Conservation (phyloP, 1,284 basidiomycete species). For the Phylloporus sp. region DNA sequence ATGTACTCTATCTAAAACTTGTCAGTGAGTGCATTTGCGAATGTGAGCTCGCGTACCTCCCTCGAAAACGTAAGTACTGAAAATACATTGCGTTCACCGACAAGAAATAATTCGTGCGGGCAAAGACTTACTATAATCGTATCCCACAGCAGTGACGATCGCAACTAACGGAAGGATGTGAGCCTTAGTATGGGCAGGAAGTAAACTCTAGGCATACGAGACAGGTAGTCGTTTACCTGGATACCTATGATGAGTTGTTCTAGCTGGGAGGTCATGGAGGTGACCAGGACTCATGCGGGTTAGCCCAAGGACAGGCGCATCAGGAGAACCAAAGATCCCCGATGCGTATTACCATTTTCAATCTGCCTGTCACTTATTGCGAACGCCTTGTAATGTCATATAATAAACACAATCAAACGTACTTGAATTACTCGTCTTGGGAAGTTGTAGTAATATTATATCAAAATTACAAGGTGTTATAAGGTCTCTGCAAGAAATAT, state of each 20-base stretch:
- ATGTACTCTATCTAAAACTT: background rate
- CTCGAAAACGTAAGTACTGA: background rate
- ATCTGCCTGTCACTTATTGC: too few relatives aligned
- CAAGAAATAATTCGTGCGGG: background rate
- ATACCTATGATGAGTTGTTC: background rate
- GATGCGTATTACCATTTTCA: too few relatives aligned
- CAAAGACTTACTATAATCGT: background rate
- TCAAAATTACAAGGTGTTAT: too few relatives aligned
- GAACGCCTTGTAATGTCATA: too few relatives aligned
- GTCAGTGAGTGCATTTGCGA: background rate
- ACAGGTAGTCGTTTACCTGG: background rate
- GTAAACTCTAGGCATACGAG: background rate
- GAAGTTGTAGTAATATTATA: too few relatives aligned
- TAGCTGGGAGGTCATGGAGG: background rate
- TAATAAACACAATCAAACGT: too few relatives aligned
- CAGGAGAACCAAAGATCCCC: too few relatives aligned
- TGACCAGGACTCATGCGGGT: too few relatives aligned
- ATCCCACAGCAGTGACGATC: background rate
- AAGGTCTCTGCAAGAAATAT: too few relatives aligned
- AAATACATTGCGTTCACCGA: background rate
- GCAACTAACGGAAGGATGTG: background rate
- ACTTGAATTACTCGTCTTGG: too few relatives aligned
- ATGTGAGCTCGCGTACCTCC: too few relatives aligned
- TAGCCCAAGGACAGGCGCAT: too few relatives aligned
- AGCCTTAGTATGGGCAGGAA: background rate